These are phyloP conservation scores for Aspergillus sp. DNA, from an alignment of 2,329 filamentous ascomycete genomes.

Conservation along the genomic window DNA sequence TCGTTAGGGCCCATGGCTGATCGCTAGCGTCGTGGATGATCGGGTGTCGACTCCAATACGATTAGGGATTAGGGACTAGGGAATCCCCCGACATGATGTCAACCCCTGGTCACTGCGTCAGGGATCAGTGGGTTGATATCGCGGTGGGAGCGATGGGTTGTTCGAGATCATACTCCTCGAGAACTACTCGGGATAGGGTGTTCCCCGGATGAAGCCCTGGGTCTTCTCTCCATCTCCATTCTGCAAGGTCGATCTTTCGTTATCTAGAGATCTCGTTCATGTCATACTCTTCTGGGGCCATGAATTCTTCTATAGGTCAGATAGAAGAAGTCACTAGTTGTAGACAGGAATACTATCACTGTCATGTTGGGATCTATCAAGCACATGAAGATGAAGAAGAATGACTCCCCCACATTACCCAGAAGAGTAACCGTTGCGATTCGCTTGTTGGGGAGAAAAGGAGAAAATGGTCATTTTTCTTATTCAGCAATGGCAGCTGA, in stretches of 20 bases:
- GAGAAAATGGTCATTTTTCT: background rate
- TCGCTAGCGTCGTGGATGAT: background rate
- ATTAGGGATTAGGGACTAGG: background rate
- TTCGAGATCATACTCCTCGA: too few relatives aligned
- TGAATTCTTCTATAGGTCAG: too few relatives aligned
- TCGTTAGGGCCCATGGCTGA: background rate
- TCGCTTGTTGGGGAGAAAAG: background rate
- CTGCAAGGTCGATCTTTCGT: too few relatives aligned
- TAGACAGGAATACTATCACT: background rate
- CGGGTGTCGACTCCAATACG: background rate
- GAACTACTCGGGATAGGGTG: too few relatives aligned
- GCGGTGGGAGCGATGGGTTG: background rate
- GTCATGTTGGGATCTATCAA: background rate
- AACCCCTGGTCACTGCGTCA: background rate
- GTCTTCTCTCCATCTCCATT: too few relatives aligned
- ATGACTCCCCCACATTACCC: background rate
- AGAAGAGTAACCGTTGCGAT: constrained; percentile 2
- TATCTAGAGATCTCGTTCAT: too few relatives aligned
- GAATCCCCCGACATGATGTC: background rate
- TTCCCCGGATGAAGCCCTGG: too few relatives aligned
- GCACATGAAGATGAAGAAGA: background rate
- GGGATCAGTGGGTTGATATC: background rate
- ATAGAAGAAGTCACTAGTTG: background rate
- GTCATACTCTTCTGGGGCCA: too few relatives aligned
- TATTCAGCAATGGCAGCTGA: background rate